Evolutionary conservation across 768 basidiomycete species (phyloP).

Genomic region (Ramaria sp.): DNA sequence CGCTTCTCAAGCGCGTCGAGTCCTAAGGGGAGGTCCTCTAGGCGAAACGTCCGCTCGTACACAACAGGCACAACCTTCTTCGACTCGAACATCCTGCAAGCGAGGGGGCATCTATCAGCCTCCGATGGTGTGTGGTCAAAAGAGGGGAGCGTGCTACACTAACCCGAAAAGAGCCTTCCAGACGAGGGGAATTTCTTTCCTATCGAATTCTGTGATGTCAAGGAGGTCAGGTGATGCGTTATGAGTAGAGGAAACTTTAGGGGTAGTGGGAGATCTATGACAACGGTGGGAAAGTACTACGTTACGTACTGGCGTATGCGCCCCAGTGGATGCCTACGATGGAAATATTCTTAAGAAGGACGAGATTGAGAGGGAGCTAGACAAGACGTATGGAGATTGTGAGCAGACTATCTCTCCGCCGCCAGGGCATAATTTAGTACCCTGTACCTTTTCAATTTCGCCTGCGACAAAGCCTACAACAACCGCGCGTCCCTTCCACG

Average conservation of each 20-base stretch:
- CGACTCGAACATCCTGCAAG: slow-evolving; percentile 52
- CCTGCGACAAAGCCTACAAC: slow-evolving; percentile 93
- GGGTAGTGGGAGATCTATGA: too few relatives aligned
- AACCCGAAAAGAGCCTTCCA: slow-evolving; percentile 64
- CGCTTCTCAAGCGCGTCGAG: slow-evolving; percentile 66
- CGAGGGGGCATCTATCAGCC: not conserved
- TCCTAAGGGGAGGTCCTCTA: slow-evolving; percentile 59
- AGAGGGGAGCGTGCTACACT: slow-evolving; percentile 14
- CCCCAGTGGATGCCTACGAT: slow-evolving; percentile 86
- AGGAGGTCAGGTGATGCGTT: not conserved
- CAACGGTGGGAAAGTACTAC: too few relatives aligned
- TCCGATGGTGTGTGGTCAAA: not conserved
- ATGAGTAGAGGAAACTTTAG: too few relatives aligned
- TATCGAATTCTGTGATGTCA: slow-evolving; percentile 46
- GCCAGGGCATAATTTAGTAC: slow-evolving; percentile 13
- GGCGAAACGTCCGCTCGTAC: slow-evolving; percentile 56
- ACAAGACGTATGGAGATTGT: not conserved
- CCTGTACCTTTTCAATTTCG: slow-evolving; percentile 66
- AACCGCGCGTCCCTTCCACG: slow-evolving; percentile 85
- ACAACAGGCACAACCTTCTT: slow-evolving; percentile 57
- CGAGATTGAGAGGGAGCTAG: slow-evolving; percentile 66
- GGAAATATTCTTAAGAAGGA: slow-evolving; percentile 78
- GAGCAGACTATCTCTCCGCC: too few relatives aligned
- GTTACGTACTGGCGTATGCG: slow-evolving; percentile 51
- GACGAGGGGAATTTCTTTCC: slow-evolving; percentile 47